Percentiles rank a stretch among this genome's conserved stretches.
Evolutionary conservation across 2,329 filamentous ascomycete genomes (phyloP).

Genomic region (Aspergillus thermomutatus): DNA sequence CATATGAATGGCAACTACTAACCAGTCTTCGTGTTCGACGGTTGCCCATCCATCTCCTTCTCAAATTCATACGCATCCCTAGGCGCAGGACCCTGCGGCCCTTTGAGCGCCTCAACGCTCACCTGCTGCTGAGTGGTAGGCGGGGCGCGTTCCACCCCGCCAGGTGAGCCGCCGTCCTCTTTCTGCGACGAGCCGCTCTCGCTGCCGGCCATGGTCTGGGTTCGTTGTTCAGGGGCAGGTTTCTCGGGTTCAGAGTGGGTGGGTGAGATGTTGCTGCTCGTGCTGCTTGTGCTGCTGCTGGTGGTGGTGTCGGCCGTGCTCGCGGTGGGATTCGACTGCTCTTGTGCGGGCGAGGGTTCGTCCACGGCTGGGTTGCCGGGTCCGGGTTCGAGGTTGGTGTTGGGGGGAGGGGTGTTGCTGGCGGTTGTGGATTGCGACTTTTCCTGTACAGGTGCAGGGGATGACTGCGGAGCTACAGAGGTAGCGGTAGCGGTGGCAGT

Average conservation of each 20-base stretch:
- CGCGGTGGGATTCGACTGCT: slow-evolving; percentile 1
- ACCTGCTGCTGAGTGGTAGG: slow-evolving; percentile 2
- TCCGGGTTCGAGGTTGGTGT: not conserved
- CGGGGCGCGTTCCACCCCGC: not conserved
- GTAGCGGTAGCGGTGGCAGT: not conserved
- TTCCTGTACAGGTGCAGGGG: not conserved
- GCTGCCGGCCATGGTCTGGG: not conserved
- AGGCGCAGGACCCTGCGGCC: slow-evolving; percentile 24
- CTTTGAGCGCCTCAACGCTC: slow-evolving; percentile 29
- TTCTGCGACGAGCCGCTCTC: not conserved
- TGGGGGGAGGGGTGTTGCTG: too few species aligned
- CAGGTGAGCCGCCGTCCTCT: not conserved
- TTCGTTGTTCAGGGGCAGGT: not conserved
- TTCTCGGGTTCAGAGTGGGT: not conserved
- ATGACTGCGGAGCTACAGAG: not conserved
- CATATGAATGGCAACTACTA: not conserved
- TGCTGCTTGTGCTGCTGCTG: not conserved
- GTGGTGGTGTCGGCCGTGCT: not conserved
- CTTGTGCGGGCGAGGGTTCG: not conserved
- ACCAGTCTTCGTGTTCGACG: not conserved
- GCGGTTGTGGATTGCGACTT: too few species aligned
- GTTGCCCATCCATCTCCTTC: slow-evolving; percentile 19
- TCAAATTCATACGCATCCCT: slow-evolving; percentile 27
- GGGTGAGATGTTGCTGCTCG: not conserved
- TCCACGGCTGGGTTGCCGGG: not conserved